phyloP scores from a whole-genome alignment of 2,329 filamentous ascomycete genomes.

The Gnomoniopsis smithogilvyi region DNA sequence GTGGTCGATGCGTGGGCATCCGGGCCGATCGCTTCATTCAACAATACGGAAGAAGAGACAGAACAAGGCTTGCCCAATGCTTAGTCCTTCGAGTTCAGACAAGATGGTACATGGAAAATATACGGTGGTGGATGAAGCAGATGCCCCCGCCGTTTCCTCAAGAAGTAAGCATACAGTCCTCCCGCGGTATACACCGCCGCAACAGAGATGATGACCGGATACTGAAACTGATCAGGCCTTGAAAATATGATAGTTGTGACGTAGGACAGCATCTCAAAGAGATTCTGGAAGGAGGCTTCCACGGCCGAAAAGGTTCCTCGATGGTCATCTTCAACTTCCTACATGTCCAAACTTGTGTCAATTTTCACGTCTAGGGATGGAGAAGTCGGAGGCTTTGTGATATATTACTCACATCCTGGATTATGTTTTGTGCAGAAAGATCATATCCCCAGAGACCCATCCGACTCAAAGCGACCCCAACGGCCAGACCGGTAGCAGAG shows the following conservation, averaged over 20 bases:
- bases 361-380: not conserved
- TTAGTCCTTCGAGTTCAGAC: not conserved
- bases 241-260: constrained; percentile 63
- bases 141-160: constrained; percentile 57
- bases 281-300: constrained; percentile 65
- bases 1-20: not conserved
- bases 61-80: not conserved
- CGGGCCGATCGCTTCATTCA: not conserved
- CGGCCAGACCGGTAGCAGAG: constrained; percentile 46
- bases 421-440: constrained; percentile 55
- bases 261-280: constrained; percentile 68
- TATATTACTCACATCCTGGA: constrained; percentile 56
- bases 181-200: constrained; percentile 47
- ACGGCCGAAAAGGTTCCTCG: constrained; percentile 68
- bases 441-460: constrained; percentile 62
- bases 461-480: constrained; percentile 52
- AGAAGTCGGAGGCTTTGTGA: constrained; percentile 23
- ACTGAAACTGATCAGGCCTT: constrained; percentile 60
- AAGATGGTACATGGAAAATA: constrained; percentile 1
- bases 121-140: constrained; percentile 45
- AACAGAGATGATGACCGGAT: constrained; percentile 58
- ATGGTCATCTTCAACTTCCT: constrained; percentile 51
- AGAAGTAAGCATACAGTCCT: constrained; percentile 52
- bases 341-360: not conserved
- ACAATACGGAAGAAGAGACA: not conserved